Conservation (phyloP, 495 filamentous ascomycete species). For the Sordaria brevicollis region DNA sequence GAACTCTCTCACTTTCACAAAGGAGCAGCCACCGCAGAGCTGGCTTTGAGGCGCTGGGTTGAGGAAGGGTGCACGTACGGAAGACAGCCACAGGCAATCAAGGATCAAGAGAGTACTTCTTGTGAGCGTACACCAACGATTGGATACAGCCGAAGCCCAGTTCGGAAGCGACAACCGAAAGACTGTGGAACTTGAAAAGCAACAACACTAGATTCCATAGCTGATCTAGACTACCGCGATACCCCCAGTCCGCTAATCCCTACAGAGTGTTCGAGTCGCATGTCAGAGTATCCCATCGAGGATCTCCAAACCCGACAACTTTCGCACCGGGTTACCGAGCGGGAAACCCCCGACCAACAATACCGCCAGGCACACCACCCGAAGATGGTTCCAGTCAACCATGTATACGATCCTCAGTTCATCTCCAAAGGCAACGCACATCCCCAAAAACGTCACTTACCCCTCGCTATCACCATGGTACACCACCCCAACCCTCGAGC, state of each 20-base stretch:
- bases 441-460: background rate
- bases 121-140: background rate
- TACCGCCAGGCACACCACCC: background rate
- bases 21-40: background rate
- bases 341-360: background rate
- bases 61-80: background rate
- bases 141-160: too few relatives aligned
- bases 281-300: too few relatives aligned
- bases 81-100: too few relatives aligned
- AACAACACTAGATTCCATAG: too few relatives aligned
- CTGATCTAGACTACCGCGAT: too few relatives aligned
- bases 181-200: too few relatives aligned
- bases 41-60: background rate
- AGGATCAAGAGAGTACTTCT: fast-evolving
- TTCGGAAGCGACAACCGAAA: too few relatives aligned
- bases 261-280: too few relatives aligned
- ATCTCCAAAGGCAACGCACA: background rate
- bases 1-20: background rate
- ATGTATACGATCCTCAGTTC: too few relatives aligned
- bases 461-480: background rate
- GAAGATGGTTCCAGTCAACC: background rate
- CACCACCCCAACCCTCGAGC: background rate
- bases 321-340: too few relatives aligned
- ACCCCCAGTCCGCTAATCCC: too few relatives aligned
- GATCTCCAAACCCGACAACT: too few relatives aligned